Evolutionary conservation across 1,284 basidiomycete genomes (phyloP), one percentile per base, ranked within the genome.

Genomic region (Coniferiporia weirii): DNA sequence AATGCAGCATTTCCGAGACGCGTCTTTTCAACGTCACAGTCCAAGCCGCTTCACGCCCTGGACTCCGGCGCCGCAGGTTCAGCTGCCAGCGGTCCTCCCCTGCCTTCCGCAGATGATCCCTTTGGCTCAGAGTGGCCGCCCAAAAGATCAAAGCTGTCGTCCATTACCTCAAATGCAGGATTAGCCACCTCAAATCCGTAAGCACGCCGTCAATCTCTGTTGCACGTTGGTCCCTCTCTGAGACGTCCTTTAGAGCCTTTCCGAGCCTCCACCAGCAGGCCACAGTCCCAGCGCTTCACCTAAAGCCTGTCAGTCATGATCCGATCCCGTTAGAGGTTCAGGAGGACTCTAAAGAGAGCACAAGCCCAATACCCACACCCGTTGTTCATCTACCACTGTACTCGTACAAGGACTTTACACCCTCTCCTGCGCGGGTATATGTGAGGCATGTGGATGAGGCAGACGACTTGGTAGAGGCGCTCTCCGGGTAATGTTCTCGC

Each of bases 381-480:
- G n/a, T 51, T 20, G 17, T 27, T 40, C n/a, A 40, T 0, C 67
- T 71, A 22, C 72, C 74, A 0, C 20, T 67, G 13, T 80, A 78
- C 64, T 72, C 74, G n/a, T 80, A 76, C 61, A 66, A 68, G 61
- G 72, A 77, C 57, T 75, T 71, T 60, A 53, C 54, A 2, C 72
- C 73, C 1, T n/a, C 35, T 0, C 74, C 80, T 0, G 64, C 68
- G 0, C 69, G 78, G 2, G 70, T 76, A 5, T 81, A 81, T 46
- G 74, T 71, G 3, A 68, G 65, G 27, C 66, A 71, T 32, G 79
- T 77, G 60, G 72, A 72, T 4, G 72, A 78, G 54, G 79, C 79
- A 0, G 66, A 80, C 48, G 72, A 70, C 27, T 69, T 80, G 8
- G 72, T 76, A 1, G 68, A 69, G 46, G 64, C 62, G 4, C 64